phyloP scores from a whole-genome alignment of 306 rosid genomes.

The Gastrolobium bilobum region DNA sequence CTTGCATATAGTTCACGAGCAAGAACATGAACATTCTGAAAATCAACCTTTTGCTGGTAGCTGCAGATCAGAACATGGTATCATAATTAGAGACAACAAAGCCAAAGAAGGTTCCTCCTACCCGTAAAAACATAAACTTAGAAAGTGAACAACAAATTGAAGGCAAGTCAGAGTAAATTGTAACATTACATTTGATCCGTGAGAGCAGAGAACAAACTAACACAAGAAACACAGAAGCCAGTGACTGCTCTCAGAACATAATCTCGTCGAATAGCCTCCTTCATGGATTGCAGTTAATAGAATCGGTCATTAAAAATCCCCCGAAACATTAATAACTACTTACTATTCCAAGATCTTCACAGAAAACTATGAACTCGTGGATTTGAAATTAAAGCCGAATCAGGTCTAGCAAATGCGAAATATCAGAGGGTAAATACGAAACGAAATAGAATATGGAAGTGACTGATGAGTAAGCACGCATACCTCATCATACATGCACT shows the following conservation, averaged over 20 bases:
- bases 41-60: constrained; percentile 30
- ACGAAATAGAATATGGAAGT: not conserved
- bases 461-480: not conserved
- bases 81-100: not conserved
- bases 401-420: not conserved
- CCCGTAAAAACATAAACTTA: not conserved
- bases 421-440: not conserved
- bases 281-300: constrained; percentile 36
- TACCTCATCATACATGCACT: constrained; percentile 41
- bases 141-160: not conserved
- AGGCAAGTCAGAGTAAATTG: not conserved
- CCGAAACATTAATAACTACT: not conserved
- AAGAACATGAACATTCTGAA: constrained; percentile 25
- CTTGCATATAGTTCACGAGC: constrained; percentile 40
- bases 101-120: not conserved
- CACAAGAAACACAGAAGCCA: constrained; percentile 10
- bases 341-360: not conserved
- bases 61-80: constrained; percentile 29
- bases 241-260: constrained; percentile 44
- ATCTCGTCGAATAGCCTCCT: constrained; percentile 7
- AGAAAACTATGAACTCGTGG: not conserved
- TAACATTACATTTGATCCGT: constrained; percentile 35
- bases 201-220: constrained; percentile 24
- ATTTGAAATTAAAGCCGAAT: not conserved
- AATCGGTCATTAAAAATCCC: constrained; percentile 45